phyloP scores from a whole-genome alignment of 139 green algal genomes.

The Eudorina sp. region DNA sequence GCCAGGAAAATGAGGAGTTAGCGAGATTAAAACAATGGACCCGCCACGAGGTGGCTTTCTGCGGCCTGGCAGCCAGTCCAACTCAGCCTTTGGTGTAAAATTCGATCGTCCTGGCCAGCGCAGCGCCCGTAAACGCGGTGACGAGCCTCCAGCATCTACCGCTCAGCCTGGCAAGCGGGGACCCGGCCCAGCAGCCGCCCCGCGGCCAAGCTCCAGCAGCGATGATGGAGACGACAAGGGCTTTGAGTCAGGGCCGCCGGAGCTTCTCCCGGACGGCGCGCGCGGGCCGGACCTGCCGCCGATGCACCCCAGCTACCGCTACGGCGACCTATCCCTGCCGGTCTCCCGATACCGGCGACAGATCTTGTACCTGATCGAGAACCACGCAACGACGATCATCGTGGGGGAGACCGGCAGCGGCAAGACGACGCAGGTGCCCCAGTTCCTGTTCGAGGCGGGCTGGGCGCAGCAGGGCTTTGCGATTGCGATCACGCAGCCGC shows the following conservation, averaged over 20 bases:
- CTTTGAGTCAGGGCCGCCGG: slow-evolving; percentile 1
- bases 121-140: background rate
- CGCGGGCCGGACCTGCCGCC: slow-evolving; percentile 15
- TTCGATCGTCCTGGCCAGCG: slow-evolving; percentile 5
- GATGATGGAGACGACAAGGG: background rate
- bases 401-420: slow-evolving; percentile 96
- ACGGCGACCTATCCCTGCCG: slow-evolving; percentile 52
- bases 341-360: slow-evolving; percentile 57
- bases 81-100: slow-evolving; percentile 46
- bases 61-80: slow-evolving; percentile 32
- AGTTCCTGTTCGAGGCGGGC: slow-evolving; percentile 77
- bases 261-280: background rate
- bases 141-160: background rate
- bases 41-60: slow-evolving; percentile 39
- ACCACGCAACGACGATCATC: slow-evolving; percentile 80
- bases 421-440: slow-evolving; percentile 90
- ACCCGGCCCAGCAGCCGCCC: background rate
- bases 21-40: too few relatives aligned
- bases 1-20: too few relatives aligned
- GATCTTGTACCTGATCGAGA: slow-evolving; percentile 88
- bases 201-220: background rate
- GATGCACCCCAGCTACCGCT: slow-evolving; percentile 27
- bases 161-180: background rate
- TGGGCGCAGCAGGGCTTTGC: slow-evolving; percentile 63
- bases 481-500: slow-evolving; percentile 77